phyloP scores from a whole-genome alignment of 805 yeast genomes.

The Scheffersomyces spartinae region DNA sequence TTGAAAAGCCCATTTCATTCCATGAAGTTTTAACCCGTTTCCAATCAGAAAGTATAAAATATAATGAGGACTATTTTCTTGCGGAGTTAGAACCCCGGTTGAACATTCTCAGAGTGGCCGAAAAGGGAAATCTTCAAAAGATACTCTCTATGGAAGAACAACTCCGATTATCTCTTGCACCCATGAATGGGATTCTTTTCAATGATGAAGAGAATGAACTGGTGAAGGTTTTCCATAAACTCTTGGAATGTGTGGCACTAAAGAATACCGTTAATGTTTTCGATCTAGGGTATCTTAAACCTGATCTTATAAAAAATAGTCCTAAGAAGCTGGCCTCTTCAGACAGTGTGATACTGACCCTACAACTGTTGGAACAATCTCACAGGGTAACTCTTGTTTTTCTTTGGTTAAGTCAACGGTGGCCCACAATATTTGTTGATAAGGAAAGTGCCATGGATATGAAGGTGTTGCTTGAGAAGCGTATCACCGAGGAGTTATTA shows the following conservation, averaged over 20 bases:
- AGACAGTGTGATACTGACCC: conserved; percentile 10
- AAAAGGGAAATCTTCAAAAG: conserved; percentile 15
- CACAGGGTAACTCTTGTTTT: conserved; percentile 60
- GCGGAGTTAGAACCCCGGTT: conserved; percentile 27
- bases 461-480: conserved; percentile 55
- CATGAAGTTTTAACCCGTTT: conserved; percentile 37
- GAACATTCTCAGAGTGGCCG: conserved; percentile 32
- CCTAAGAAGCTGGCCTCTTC: conserved; percentile 10
- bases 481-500: conserved; percentile 39
- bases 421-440: conserved; percentile 73
- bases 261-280: too few relatives aligned
- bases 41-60: conserved; percentile 21
- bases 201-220: too few relatives aligned
- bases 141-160: conserved; percentile 41
- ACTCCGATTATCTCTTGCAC: conserved; percentile 48
- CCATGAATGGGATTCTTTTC: too few relatives aligned
- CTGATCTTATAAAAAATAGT: conserved; percentile 10
- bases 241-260: too few relatives aligned
- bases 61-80: conserved; percentile 18
- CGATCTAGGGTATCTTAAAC: conserved; percentile 26
- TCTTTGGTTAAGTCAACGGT: conserved; percentile 81
- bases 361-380: conserved; percentile 41
- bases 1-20: conserved; percentile 39
- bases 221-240: too few relatives aligned
- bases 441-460: conserved; percentile 61